phyloP scores from a whole-genome alignment of 306 rosid species.

The Casuarina cunninghamiana region DNA sequence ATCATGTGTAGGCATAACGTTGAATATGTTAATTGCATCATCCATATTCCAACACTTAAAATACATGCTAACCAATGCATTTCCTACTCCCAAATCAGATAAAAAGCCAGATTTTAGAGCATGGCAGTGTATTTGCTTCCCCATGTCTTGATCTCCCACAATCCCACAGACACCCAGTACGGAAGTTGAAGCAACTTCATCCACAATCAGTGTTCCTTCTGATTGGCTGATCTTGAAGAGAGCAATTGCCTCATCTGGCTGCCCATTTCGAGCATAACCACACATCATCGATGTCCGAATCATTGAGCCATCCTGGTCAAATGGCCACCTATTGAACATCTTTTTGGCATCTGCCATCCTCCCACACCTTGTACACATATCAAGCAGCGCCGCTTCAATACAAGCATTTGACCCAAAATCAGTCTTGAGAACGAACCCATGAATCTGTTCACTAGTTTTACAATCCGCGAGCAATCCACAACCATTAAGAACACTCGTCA shows the following conservation, averaged over 20 bases:
- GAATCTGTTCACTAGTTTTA: constrained; percentile 60
- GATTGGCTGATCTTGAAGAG: constrained; percentile 49
- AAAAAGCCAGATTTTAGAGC: constrained; percentile 59
- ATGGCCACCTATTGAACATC: constrained; percentile 57
- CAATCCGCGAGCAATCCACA: constrained; percentile 60
- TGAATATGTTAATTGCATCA: constrained; percentile 53
- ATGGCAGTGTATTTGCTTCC: constrained; percentile 76
- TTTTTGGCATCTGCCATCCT: constrained; percentile 67
- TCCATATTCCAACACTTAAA: constrained; percentile 78
- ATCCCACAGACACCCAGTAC: constrained; percentile 69
- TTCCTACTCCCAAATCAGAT: constrained; percentile 62
- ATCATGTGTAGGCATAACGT: constrained; percentile 47
- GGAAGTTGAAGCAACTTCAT: constrained; percentile 62
- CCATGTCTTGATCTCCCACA: constrained; percentile 70
- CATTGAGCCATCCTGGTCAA: constrained; percentile 42
- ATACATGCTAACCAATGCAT: constrained; percentile 79
- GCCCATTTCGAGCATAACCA: constrained; percentile 73
- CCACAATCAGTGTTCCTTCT: constrained; percentile 61
- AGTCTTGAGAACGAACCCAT: constrained; percentile 66
- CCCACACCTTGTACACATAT: constrained; percentile 77
- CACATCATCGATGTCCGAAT: constrained; percentile 74
- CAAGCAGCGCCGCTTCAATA: constrained; percentile 70
- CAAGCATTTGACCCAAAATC: constrained; percentile 60
- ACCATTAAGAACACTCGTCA: constrained; percentile 60
- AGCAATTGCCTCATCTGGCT: constrained; percentile 57